Percentiles rank a stretch among this genome's conserved stretches.
phyloP scores from a whole-genome alignment of 139 green algal species.

The Chlamydomonas sp. region DNA sequence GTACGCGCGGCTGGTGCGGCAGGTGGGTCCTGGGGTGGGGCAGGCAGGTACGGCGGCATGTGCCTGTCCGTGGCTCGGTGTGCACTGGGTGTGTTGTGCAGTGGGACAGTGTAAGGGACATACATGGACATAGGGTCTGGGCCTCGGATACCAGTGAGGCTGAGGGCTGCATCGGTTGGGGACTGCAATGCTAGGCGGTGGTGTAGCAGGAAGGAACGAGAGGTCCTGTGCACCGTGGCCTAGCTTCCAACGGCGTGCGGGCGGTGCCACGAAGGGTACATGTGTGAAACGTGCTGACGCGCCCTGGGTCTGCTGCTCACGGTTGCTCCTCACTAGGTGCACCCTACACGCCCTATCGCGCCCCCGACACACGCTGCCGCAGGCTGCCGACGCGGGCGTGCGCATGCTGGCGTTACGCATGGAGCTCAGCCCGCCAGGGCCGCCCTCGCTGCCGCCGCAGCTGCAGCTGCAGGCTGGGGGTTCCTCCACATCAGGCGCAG shows the following conservation, averaged over 20 bases:
- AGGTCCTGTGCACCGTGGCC: no score
- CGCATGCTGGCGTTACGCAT: slow-evolving; percentile 45
- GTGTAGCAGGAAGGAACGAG: background rate
- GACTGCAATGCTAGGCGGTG: background rate
- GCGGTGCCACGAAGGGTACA: background rate
- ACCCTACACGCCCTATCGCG: background rate
- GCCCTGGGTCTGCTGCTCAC: background rate
- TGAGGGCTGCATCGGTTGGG: background rate
- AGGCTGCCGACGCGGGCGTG: slow-evolving; percentile 54
- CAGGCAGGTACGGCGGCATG: no score
- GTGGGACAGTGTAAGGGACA: background rate
- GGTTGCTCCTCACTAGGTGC: background rate
- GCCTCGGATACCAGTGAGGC: background rate
- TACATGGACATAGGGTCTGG: background rate
- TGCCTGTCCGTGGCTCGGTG: background rate
- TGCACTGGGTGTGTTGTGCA: background rate
- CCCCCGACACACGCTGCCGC: background rate
- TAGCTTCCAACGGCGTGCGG: no score
- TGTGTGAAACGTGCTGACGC: background rate
- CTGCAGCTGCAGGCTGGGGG: background rate
- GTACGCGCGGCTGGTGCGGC: slow-evolving; percentile 56
- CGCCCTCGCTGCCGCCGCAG: background rate
- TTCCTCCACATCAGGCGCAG: background rate
- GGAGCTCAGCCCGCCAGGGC: background rate
- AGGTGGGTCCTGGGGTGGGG: background rate